Base-by-base conservation (phyloP, 805 yeast species). In the Saccharomycopsis sp. region DNA sequence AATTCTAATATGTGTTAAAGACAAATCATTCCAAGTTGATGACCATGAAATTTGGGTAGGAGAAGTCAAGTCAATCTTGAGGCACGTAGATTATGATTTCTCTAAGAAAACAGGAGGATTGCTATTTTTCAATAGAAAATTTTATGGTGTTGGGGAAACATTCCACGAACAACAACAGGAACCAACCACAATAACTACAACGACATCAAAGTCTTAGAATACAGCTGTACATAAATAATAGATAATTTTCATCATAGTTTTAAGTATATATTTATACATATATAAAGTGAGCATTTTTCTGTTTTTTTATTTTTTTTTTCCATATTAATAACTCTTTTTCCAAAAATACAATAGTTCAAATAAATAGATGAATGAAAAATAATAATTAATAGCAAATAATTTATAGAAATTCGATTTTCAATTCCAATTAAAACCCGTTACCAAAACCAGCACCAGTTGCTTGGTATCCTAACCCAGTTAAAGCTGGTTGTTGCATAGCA, bases 11-110 rank as follows among this genome's bases (percentile, higher is more conserved):
- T 85, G 93, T 58, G 67, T 72, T 44, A 74, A 73, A 43, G 65
- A 61, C 37, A 64, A 68, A 21, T 74, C 72, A 3, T 70, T 83
- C 41, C 59, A 59, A 8, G 81, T 87, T 1, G 88, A 84, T 49
- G 87, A 84, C 56, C 97, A 90, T 63, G 96, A 89, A 58, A 77
- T 90, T 3, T 86, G 96, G 93, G 77, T 88, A 3, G 96, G 86
- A 2, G 71, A 75, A 48, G 94, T 90, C 3, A 63, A 68, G 29
- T 82, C 82, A 33, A 74, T 83, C 2, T 51, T 73, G 9, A 56
- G 55, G 0, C 52, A 53, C 7, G 53, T 46, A 6, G 54, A 43
- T 24, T 19, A 23, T 8, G 28, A 27, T 16, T 53, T 53, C 29
- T 40, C 50, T 5, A 46, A 26, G 2, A 62, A 66, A 31, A 64